Base-by-base conservation (phyloP, 2,329 filamentous ascomycete species). In the Orbilia quercus region DNA sequence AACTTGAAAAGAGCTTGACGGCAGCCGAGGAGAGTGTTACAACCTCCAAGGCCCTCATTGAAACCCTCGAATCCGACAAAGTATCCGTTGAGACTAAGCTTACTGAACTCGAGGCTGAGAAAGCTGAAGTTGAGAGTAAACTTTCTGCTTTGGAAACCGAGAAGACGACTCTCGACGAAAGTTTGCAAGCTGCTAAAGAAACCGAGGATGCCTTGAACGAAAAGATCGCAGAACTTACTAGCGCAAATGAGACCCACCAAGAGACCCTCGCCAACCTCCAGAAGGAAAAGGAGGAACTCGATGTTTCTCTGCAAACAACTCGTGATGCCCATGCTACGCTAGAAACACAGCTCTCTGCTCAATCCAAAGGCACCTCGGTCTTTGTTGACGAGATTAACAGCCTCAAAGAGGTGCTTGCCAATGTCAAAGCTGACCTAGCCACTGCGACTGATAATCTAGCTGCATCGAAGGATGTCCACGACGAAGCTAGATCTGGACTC, bases 271-370 rank as follows among this genome's bases (percentile, higher is more conserved):
- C 60, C 2, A 42, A 53, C 16, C 69, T 73, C 34, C 58, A 36
- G 31, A 42, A 20, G 12, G 69, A 73, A 44, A 73, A 73, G 28
- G 69, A 73, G 14, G 69, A 73, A 9, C 53, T 73, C 11, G 69
- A 73, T 23, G 22, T 47, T 7, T 54, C 69, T 54, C 58, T 73
- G 11, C 54, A 62, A 55, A 40, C 47, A 14, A 57, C 69, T 9
- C 69, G 69, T 14, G 69, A 73, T 45, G 69, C 69, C 25, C 69
- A 66, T 51, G 69, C 60, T 23, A 73, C 69, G 11, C 60, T 73
- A 14, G 54, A 73, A 57, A 73, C 69, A n/a, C 69, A 62, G n/a
- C 60, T 73, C 3, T 65, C 69, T 28, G 69, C 69, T 5, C 69
- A 73, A 23, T 66, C 60, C 23, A 38, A 66, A 44, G 69, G 69